A percentile compares a stretch with the other conserved stretches of the same genome.
Conservation (phyloP, 164 flowering plant species). For the Dillenia turbinata region DNA sequence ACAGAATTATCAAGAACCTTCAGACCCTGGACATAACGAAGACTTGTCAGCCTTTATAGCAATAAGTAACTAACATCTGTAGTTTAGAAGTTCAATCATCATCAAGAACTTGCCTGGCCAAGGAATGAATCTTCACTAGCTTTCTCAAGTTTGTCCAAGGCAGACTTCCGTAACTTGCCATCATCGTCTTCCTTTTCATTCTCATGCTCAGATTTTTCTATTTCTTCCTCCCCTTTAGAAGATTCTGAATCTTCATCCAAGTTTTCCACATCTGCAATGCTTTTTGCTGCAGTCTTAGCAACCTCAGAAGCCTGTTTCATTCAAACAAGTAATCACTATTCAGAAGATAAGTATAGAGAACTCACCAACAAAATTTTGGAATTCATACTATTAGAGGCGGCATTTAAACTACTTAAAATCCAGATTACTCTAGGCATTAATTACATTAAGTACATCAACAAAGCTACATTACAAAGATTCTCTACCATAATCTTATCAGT, state of each 20-base stretch:
- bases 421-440: neutral
- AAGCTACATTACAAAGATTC: neutral
- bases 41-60: neutral
- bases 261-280: conserved; percentile 51
- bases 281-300: conserved; percentile 82
- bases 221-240: conserved; percentile 42
- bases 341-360: no score
- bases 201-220: conserved; percentile 27
- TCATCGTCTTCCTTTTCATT: conserved; percentile 50
- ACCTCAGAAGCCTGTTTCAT: conserved; percentile 65
- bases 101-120: conserved; percentile 65
- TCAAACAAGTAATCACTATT: conserved; percentile 2
- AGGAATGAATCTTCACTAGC: conserved; percentile 89
- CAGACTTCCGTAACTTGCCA: conserved; percentile 49
- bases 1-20: conserved; percentile 83
- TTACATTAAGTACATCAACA: neutral
- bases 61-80: no score
- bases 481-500: no score
- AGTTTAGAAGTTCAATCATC: no score
- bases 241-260: conserved; percentile 48
- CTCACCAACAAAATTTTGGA: no score
- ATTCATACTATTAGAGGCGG: no score
- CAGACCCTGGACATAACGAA: conserved; percentile 57
- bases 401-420: neutral
- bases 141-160: conserved; percentile 77